Conservation (phyloP, 768 basidiomycete genomes). For the Baorangia bicolor region DNA sequence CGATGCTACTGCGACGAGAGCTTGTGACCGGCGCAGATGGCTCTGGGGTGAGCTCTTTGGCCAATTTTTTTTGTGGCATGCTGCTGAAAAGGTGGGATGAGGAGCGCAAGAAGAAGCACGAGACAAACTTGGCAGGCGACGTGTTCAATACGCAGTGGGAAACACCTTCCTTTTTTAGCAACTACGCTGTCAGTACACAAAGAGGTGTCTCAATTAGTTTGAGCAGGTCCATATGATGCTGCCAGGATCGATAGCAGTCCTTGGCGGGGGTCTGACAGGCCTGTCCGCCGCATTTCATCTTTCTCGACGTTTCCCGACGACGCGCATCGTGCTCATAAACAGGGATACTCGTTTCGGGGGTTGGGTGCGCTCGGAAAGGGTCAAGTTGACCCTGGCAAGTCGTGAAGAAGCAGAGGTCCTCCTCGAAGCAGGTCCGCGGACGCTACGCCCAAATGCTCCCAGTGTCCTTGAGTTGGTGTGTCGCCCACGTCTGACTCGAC, state of each 20-base stretch:
- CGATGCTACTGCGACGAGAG: conserved; percentile 28
- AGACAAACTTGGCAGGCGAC: conserved; percentile 12
- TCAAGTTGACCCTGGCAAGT: conserved; percentile 37
- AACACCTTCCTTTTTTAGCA: conserved; percentile 1
- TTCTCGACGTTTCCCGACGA: conserved; percentile 57
- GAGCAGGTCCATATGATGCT: background rate
- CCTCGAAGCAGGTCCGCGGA: conserved; percentile 86
- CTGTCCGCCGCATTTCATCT: conserved; percentile 81
- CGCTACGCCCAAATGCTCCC: conserved; percentile 73
- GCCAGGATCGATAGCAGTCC: conserved; percentile 51
- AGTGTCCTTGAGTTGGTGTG: conserved; percentile 76
- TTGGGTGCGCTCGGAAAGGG: conserved; percentile 73
- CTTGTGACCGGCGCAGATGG: conserved; percentile 9
- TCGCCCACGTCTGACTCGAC: conserved; percentile 9
- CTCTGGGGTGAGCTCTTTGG: conserved; percentile 11
- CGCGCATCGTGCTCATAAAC: conserved; percentile 70
- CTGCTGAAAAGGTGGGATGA: background rate
- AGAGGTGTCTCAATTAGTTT: background rate
- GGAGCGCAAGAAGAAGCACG: background rate
- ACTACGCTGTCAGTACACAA: background rate
- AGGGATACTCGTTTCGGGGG: conserved; percentile 67
- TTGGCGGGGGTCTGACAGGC: conserved; percentile 83
- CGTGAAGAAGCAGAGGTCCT: conserved; percentile 44
- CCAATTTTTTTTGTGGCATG: conserved; percentile 24
- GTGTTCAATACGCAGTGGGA: conserved; percentile 26